Evolutionary conservation across 176 grass and related monocot species (phyloP), one percentile per base, ranked within the genome.

Genomic region (Secale cereale): DNA sequence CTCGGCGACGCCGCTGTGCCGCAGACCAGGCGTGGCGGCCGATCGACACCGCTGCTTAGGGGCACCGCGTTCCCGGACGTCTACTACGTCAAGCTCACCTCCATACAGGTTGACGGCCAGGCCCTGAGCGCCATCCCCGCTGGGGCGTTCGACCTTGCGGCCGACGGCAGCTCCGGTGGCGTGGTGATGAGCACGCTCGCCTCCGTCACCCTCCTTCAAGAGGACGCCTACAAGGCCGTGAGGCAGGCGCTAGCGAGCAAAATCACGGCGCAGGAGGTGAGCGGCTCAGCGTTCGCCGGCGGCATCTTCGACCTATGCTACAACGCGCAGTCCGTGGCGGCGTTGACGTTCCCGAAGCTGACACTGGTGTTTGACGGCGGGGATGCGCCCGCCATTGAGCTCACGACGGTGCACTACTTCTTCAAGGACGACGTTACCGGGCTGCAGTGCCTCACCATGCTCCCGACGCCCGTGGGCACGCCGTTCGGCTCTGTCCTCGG

Each of bases 371-470:
- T 60, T 9, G 57, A 23, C 57, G n/a, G 57, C 3, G 57, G 5
- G 52, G 17, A 57, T 20, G 4, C 52, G 52, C 52, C 57, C 19
- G n/a, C 22, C 7, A 25, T 60, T 2, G n/a, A 60, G n/a, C 57
- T 60, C 57, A 60, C 57, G 9, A 60, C 57, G 8, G 57, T 60
- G 57, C 7, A 60, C 57, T 60, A 60, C n/a, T 77, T 86, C 64
- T 80, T 28, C 61, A 70, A 19, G 14, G 5, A 15, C 16, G 50
- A 25, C 0, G 78, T 7, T 13, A 65, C 62, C 12, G 62, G 54
- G 22, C 4, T 87, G 28, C 35, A 83, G 73, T 87, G 86, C 56
- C 63, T 87, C 19, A 67, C 79, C 12, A 66, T 87, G 40, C 20
- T 87, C 43, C 70, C 70, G 10, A 1, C 0, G 37, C 16, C 8